A percentile compares a stretch with the other conserved stretches of the same genome.
Evolutionary conservation across 345 rosid genomes (phyloP).

Genomic region (Erodium maritimum): DNA sequence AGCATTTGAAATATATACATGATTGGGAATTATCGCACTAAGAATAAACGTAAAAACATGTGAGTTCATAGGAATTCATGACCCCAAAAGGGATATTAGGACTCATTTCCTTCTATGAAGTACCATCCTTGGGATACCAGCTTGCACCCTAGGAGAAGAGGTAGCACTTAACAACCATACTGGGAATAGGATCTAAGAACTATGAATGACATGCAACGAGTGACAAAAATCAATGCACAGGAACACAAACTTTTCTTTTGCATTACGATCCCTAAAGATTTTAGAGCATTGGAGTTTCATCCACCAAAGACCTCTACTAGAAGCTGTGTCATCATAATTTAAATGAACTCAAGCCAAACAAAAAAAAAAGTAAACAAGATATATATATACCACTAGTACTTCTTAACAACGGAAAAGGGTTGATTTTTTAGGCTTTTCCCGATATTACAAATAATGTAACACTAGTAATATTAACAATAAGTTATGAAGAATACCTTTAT

Average conservation of each 20-base stretch:
- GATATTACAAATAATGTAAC: too few species aligned
- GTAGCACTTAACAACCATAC: background rate
- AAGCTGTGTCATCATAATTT: background rate
- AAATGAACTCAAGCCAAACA: too few species aligned
- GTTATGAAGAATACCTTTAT: constrained; percentile 43
- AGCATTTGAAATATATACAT: background rate
- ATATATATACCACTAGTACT: too few species aligned
- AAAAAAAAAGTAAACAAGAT: too few species aligned
- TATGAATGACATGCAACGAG: background rate
- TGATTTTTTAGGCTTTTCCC: too few species aligned
- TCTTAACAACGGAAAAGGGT: too few species aligned
- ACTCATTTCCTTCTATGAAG: background rate
- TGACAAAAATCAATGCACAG: background rate
- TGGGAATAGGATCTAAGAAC: too few species aligned
- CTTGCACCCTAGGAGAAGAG: background rate
- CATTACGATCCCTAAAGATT: background rate
- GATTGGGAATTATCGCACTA: background rate
- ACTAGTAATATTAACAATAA: too few species aligned
- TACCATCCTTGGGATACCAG: background rate
- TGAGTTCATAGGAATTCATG: too few species aligned
- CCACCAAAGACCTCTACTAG: background rate
- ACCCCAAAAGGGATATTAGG: too few species aligned
- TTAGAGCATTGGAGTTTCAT: background rate
- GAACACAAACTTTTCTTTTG: background rate
- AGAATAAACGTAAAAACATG: background rate